Percentiles rank a stretch among this genome's conserved stretches.
These are phyloP conservation scores for Aspergillus hortae DNA, from an alignment of 2,329 filamentous ascomycete species.

Conservation along the genomic window DNA sequence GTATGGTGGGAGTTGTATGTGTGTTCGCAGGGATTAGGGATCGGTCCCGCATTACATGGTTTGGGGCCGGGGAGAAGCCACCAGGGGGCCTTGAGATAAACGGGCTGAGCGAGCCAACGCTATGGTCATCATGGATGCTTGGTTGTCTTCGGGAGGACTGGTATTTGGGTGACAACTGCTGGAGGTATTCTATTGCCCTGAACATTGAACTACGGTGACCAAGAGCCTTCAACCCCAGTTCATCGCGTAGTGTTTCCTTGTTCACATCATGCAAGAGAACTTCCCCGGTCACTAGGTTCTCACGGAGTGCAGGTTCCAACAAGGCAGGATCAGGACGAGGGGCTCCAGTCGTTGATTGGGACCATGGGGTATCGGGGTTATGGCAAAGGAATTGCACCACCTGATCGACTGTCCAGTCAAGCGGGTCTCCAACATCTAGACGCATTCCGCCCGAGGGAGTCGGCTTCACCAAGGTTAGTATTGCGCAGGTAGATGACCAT, in stretches of 20 bases:
- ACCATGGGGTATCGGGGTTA: conserved; percentile 44
- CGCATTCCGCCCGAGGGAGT: conserved; percentile 20
- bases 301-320: conserved; percentile 55
- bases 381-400: conserved; percentile 66
- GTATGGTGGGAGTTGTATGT: neutral
- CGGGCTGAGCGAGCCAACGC: neutral
- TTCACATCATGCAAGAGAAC: conserved; percentile 59
- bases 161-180: conserved; percentile 51
- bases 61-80: neutral
- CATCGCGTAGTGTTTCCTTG: conserved; percentile 47
- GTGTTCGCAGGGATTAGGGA: neutral
- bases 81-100: neutral
- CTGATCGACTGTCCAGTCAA: conserved; percentile 66
- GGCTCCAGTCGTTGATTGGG: conserved; percentile 22
- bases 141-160: conserved; percentile 17
- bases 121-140: neutral
- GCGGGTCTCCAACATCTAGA: conserved; percentile 58
- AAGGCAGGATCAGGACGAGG: conserved; percentile 50
- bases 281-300: conserved; percentile 64
- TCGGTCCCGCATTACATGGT: neutral
- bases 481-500: neutral
- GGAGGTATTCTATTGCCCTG: conserved; percentile 57
- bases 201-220: conserved; percentile 58
- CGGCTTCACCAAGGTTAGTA: neutral
- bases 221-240: conserved; percentile 56